Conservation (phyloP, 202 grass and related monocot species). For the Setaria viridis region DNA sequence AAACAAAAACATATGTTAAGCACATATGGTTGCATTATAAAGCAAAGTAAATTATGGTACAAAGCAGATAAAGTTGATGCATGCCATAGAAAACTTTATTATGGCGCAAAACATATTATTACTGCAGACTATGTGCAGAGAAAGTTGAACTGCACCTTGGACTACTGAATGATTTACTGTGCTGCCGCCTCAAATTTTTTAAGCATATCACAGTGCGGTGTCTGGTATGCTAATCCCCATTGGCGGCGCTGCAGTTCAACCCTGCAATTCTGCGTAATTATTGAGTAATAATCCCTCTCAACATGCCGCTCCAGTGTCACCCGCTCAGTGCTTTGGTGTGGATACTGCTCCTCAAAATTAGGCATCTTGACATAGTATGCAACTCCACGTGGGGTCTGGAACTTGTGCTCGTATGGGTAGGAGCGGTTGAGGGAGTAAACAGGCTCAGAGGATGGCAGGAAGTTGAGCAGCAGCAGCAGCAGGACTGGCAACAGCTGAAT, state of each 20-base stretch:
- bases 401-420: constrained; percentile 75
- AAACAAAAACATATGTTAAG: not conserved
- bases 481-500: constrained; percentile 86
- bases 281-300: constrained; percentile 79
- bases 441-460: constrained; percentile 85
- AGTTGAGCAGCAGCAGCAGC: constrained; percentile 74
- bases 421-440: constrained; percentile 67
- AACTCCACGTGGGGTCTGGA: constrained; percentile 72
- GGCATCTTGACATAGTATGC: constrained; percentile 72
- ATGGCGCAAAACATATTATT: not conserved
- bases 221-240: constrained; percentile 77
- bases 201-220: constrained; percentile 82
- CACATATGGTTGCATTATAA: constrained; percentile 22
- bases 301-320: constrained; percentile 68
- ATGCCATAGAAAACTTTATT: not conserved
- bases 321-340: constrained; percentile 71
- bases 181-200: constrained; percentile 66
- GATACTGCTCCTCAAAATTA: constrained; percentile 94
- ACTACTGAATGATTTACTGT: constrained; percentile 42
- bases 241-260: constrained; percentile 81
- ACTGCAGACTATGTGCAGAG: constrained; percentile 13
- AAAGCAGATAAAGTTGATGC: constrained; percentile 16
- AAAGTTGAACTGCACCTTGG: constrained; percentile 55
- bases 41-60: not conserved
- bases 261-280: constrained; percentile 84